A percentile compares a stretch with the other conserved stretches of the same genome.
These are phyloP conservation scores for Peronospora farinosa DNA, from an alignment of 352 stramenopile genomes.

Conservation along the genomic window DNA sequence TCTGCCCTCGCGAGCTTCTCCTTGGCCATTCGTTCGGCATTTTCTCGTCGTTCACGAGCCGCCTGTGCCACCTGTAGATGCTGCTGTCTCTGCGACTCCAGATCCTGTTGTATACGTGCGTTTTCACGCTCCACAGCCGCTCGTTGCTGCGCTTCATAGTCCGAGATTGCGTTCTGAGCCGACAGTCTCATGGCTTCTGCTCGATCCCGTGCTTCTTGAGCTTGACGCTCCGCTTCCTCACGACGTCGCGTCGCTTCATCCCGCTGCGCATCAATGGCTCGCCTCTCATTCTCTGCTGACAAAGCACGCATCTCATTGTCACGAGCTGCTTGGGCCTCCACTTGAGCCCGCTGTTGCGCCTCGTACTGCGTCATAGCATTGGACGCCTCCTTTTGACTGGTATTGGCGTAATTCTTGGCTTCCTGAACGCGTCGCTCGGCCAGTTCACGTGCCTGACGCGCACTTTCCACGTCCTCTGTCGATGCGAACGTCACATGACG, in stretches of 20 bases:
- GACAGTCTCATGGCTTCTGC: conserved; percentile 55
- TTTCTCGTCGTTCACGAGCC: conserved; percentile 45
- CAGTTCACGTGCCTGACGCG: conserved; percentile 36
- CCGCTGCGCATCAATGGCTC: conserved; percentile 44
- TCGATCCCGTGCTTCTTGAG: conserved; percentile 54
- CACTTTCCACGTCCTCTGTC: conserved; percentile 18
- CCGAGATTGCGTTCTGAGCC: conserved; percentile 50
- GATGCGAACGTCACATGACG: conserved; percentile 22
- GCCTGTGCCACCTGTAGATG: conserved; percentile 50
- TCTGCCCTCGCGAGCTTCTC: conserved; percentile 56
- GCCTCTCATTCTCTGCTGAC: conserved; percentile 35
- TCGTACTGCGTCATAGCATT: conserved; percentile 42
- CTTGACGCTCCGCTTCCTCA: conserved; percentile 51
- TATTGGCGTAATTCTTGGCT: conserved; percentile 37
- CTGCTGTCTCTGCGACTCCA: conserved; percentile 55
- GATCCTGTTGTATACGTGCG: conserved; percentile 47
- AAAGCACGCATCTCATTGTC: conserved; percentile 25
- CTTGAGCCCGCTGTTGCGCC: conserved; percentile 40
- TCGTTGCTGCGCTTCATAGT: conserved; percentile 62
- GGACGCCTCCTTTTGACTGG: conserved; percentile 37
- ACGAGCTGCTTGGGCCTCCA: conserved; percentile 28
- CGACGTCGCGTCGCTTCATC: conserved; percentile 41
- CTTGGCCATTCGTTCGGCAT: conserved; percentile 45
- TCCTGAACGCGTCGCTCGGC: conserved; percentile 44
- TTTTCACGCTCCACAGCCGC: conserved; percentile 55